phyloP scores from a whole-genome alignment of 2,329 filamentous ascomycete genomes.

The Calonectria henricotiae region DNA sequence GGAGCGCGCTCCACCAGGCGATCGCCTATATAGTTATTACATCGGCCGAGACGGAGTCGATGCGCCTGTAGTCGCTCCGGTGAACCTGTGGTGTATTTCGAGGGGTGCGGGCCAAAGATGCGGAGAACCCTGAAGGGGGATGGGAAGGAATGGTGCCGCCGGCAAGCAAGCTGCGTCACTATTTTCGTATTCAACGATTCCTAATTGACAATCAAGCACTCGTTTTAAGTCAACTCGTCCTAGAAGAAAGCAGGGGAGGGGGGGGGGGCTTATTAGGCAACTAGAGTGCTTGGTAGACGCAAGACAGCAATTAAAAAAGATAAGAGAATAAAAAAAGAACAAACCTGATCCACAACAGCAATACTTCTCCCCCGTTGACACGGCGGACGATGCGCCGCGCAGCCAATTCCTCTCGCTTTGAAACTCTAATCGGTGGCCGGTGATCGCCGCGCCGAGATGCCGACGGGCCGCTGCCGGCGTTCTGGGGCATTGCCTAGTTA shows the following conservation, averaged over 20 bases:
- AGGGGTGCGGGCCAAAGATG: constrained; percentile 67
- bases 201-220: constrained; percentile 51
- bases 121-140: constrained; percentile 62
- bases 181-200: constrained; percentile 70
- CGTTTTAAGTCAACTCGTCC: neutral
- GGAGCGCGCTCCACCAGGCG: constrained; percentile 58
- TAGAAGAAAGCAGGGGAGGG: neutral
- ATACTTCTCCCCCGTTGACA: constrained; percentile 63
- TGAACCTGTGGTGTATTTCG: constrained; percentile 63
- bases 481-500: constrained; percentile 57
- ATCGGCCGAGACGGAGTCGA: constrained; percentile 64
- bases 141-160: constrained; percentile 62
- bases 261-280: neutral
- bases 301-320: neutral
- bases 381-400: constrained; percentile 58
- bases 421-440: constrained; percentile 42
- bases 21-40: constrained; percentile 62
- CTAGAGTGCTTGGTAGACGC: constrained; percentile 47
- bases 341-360: constrained; percentile 63
- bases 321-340: neutral
- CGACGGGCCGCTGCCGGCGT: constrained; percentile 58
- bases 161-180: constrained; percentile 65
- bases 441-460: constrained; percentile 50
- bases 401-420: too few relatives aligned
- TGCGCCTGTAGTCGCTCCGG: constrained; percentile 51